Conservation (phyloP, 2,329 filamentous ascomycete genomes). For the Fusarium decemcellulare region DNA sequence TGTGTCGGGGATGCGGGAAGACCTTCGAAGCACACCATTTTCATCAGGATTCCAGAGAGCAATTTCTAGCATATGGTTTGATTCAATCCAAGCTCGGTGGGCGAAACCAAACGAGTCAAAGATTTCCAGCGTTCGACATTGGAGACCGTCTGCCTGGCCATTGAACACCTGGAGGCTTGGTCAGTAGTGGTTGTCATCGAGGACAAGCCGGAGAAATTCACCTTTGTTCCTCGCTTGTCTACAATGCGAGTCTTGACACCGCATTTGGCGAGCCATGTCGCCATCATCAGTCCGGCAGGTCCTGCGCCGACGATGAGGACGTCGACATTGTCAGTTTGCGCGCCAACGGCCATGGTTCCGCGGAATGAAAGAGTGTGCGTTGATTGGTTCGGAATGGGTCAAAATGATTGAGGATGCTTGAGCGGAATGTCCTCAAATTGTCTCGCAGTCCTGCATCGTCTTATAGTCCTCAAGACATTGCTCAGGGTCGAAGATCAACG, state of each 20-base stretch:
- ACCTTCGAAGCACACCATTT: conserved; percentile 69
- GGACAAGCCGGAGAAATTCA: background rate
- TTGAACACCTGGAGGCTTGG: conserved; percentile 15
- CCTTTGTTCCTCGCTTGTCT: conserved; percentile 34
- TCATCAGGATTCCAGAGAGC: conserved; percentile 73
- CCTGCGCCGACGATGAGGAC: conserved; percentile 30
- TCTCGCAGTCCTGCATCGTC: background rate
- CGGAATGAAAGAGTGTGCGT: background rate
- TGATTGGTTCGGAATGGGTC: background rate
- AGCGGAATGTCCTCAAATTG: background rate
- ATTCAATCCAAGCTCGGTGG: conserved; percentile 74
- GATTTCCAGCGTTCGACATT: conserved; percentile 78
- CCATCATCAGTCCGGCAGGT: conserved; percentile 35
- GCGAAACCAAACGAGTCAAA: conserved; percentile 79
- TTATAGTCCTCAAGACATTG: background rate
- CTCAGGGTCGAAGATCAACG: background rate
- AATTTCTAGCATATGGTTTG: conserved; percentile 76
- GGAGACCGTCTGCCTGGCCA: conserved; percentile 63
- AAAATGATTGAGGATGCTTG: background rate
- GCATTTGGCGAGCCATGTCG: conserved; percentile 34
- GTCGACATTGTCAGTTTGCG: conserved; percentile 18
- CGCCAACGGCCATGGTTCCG: conserved; percentile 10
- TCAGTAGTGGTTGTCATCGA: background rate
- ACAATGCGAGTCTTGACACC: conserved; percentile 36
- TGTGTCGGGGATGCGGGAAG: conserved; percentile 74